These are phyloP conservation scores for Colletotrichum salicis DNA, from an alignment of 2,329 filamentous ascomycete species.

Conservation along the genomic window DNA sequence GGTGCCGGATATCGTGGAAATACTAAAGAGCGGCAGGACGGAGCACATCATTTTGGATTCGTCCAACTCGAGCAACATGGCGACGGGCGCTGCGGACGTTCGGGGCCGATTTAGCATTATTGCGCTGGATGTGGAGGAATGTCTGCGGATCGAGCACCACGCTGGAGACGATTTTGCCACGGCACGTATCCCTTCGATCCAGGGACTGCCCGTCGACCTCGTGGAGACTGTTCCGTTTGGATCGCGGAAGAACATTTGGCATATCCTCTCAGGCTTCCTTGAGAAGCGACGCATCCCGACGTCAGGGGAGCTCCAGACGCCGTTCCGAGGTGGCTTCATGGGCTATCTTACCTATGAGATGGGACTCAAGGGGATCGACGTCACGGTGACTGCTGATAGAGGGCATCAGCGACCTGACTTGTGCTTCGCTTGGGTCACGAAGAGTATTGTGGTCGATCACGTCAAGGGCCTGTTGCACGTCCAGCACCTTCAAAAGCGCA, in stretches of 20 bases:
- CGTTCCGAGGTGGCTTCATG: conserved; percentile 86
- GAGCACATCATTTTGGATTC: conserved; percentile 70
- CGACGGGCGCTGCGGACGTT: conserved; percentile 53
- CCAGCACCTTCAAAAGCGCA: conserved; percentile 67
- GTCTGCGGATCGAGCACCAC: conserved; percentile 67
- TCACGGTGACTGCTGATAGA: conserved; percentile 48
- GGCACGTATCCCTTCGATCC: conserved; percentile 38
- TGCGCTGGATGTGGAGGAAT: conserved; percentile 69
- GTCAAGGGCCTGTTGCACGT: conserved; percentile 68
- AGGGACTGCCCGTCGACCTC: conserved; percentile 34
- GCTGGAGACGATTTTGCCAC: conserved; percentile 57
- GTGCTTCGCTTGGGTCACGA: conserved; percentile 79
- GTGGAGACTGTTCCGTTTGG: conserved; percentile 44
- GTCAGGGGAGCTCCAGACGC: conserved; percentile 42
- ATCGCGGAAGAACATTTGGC: conserved; percentile 55
- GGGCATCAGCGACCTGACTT: conserved; percentile 71
- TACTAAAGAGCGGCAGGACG: conserved; percentile 50
- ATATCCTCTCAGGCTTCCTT: conserved; percentile 60
- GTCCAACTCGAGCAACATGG: conserved; percentile 61
- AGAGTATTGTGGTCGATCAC: conserved; percentile 83
- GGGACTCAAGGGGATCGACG: conserved; percentile 71
- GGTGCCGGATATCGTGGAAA: conserved; percentile 65
- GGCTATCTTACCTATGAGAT: conserved; percentile 89
- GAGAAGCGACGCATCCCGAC: conserved; percentile 41
- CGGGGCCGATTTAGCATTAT: conserved; percentile 79